Evolutionary conservation across 768 basidiomycete species (phyloP).

Genomic region (Suillus subluteus): DNA sequence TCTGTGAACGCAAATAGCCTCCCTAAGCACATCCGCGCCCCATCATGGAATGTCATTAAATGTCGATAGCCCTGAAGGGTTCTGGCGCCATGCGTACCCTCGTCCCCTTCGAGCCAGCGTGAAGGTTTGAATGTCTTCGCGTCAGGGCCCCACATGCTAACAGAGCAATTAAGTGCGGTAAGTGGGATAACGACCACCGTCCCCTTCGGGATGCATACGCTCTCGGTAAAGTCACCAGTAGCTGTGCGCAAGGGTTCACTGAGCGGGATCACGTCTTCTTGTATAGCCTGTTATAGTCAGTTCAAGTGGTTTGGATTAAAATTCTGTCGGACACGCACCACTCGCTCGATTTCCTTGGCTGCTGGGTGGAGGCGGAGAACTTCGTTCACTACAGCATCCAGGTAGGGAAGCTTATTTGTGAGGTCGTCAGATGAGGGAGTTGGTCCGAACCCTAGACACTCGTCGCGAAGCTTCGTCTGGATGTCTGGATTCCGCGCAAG

Average conservation of each 20-base stretch:
- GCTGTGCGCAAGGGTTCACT: constrained; percentile 32
- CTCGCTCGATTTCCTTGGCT: constrained; percentile 32
- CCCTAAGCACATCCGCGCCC: constrained; percentile 49
- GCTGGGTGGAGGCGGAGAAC: constrained; percentile 43
- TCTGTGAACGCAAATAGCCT: constrained; percentile 46
- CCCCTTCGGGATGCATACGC: constrained; percentile 42
- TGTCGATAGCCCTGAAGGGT: constrained; percentile 43
- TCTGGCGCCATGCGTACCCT: constrained; percentile 21
- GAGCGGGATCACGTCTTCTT: constrained; percentile 45
- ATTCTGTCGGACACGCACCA: constrained; percentile 25
- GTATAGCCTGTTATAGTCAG: constrained; percentile 30
- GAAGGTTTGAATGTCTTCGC: constrained; percentile 46
- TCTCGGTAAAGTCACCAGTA: constrained; percentile 32
- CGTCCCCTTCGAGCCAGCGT: constrained; percentile 42
- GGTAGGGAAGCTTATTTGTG: constrained; percentile 38
- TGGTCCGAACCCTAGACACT: constrained; percentile 25
- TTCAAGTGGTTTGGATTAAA: background rate
- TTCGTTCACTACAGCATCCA: constrained; percentile 46
- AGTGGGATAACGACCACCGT: constrained; percentile 42
- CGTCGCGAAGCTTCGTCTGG: constrained; percentile 33
- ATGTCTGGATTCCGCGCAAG: constrained; percentile 29
- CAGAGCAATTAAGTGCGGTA: constrained; percentile 43
- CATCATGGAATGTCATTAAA: constrained; percentile 47
- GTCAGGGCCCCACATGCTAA: constrained; percentile 47
- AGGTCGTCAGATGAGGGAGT: constrained; percentile 46